Evolutionary conservation across 495 filamentous ascomycete genomes (phyloP).

Genomic region (Neurospora sp.): DNA sequence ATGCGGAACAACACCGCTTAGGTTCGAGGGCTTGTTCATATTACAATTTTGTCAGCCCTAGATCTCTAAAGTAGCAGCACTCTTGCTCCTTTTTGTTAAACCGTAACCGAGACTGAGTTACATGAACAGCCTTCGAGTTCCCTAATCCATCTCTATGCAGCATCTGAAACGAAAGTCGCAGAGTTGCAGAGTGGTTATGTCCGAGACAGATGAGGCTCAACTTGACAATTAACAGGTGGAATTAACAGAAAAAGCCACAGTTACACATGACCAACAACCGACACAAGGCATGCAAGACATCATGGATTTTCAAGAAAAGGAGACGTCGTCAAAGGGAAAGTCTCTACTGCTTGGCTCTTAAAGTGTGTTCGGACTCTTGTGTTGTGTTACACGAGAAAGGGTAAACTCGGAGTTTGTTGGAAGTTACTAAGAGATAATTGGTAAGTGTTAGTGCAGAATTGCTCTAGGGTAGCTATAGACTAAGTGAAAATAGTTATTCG

Average conservation of each 20-base stretch:
- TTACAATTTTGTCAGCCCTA: too few species aligned
- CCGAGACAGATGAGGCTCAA: neutral
- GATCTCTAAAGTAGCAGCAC: too few species aligned
- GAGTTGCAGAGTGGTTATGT: neutral
- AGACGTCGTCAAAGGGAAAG: neutral
- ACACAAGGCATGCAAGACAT: neutral
- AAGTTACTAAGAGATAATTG: neutral
- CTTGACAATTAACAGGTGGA: neutral
- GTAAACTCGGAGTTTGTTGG: neutral
- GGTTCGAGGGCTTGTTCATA: too few species aligned
- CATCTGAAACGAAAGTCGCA: neutral
- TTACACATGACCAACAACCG: neutral
- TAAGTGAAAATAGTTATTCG: neutral
- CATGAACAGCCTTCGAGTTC: neutral
- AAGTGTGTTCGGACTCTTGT: neutral
- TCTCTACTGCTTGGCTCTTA: neutral
- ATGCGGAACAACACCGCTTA: too few species aligned
- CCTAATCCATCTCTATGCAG: neutral
- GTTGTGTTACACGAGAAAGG: neutral
- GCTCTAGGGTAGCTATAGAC: neutral
- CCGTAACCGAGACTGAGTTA: too few species aligned
- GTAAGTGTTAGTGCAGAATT: neutral
- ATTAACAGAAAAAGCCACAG: neutral
- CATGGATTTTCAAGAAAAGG: neutral
- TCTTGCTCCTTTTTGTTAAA: too few species aligned